Evolutionary conservation across 2,329 filamentous ascomycete species (phyloP), one percentile per base, ranked within the genome.

Genomic region (Xylogone sp.): DNA sequence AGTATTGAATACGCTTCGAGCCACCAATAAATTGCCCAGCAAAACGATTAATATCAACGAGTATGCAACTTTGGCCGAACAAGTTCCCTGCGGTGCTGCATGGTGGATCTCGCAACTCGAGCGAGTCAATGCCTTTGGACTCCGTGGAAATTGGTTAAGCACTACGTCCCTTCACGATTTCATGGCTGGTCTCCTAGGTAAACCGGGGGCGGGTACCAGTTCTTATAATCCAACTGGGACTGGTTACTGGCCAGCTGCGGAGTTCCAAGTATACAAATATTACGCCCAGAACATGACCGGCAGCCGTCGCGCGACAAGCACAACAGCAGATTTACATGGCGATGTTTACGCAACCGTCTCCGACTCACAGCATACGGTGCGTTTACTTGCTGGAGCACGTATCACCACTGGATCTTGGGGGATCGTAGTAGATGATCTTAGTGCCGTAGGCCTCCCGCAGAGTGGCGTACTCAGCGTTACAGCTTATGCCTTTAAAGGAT

Each of bases 61-160:
- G 54, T 79, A 79, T 54, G 75, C 65, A 3, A 60, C 58, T 1
- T 65, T 59, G 19, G 55, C 54, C 6, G 71, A 78, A 54, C 71
- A 78, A 49, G 63, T 70, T 8, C 70, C 75, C 0, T 61, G 69
- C 0, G 67, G 63, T 3, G 63, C 69, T 1, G 75, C 69, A 0
- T 78, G 69, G 65, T 78, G 70, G 64, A 73, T 79, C 29, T 60
- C 70, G 1, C 72, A 71, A 21, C 68, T 78, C 1, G 75, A 78
- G 53, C 68, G 75, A 0, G 62, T 69, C 58, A 67, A 76, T 50
- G 58, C 68, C 3, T 57, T 61, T 8, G 74, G 74, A 1, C 62
- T 77, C 0, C 67, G 74, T 2, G 74, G 70, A 0, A 76, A 77
- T 53, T 77, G 75, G 75, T 67, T 67, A 3, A 64, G 63, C 2